Evolutionary conservation across 805 yeast species (phyloP), one percentile per base, ranked within the genome.

Genomic region (Teunomyces atbi): DNA sequence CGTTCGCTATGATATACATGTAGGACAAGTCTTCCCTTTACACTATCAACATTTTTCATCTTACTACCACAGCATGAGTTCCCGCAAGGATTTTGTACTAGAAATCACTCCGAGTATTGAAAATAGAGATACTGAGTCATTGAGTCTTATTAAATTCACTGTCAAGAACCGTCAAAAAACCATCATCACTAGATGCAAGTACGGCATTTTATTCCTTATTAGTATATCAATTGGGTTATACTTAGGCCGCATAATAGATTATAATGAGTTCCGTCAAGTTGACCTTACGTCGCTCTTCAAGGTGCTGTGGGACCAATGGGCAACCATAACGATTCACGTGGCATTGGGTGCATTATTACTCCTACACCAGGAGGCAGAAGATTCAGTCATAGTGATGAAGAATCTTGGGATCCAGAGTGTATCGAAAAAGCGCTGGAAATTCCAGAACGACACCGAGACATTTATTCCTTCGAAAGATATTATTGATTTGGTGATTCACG

Each of bases 401-500:
- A 69, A 68, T 20, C 59, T 78, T 37, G 84, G 84, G 0, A 52
- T 80, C 3, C 83, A 80, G 48, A 51, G 77, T 8, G 57, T 64
- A 13, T 59, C 71, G 16, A 52, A 60, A 12, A 51, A 45, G 43
- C 15, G 50, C n/a, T 61, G 63, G 44, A 68, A 52, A 18, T 33
- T 54, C 6, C 45, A 56, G n/a, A 54, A 53, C 15, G 47, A 46
- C n/a, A 45, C 45, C 6, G 62, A 62, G 33, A 54, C 65, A 21
- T 84, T 87, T 59, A 73, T 84, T 8, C 84, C 90, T 0, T 64
- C 73, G 32, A 77, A 75, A 39, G 69, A 70, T 38, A 73, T 87
- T 43, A 74, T 78, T 3, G 92, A 86, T 60, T 61, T 87, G 8
- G 78, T 85, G 0, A 82, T 88, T 20, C 86, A 86, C 58, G 96